A percentile compares a stretch with the other conserved stretches of the same genome.
Evolutionary conservation across 345 rosid species (phyloP).

Genomic region (Aquilaria yunnanensis): DNA sequence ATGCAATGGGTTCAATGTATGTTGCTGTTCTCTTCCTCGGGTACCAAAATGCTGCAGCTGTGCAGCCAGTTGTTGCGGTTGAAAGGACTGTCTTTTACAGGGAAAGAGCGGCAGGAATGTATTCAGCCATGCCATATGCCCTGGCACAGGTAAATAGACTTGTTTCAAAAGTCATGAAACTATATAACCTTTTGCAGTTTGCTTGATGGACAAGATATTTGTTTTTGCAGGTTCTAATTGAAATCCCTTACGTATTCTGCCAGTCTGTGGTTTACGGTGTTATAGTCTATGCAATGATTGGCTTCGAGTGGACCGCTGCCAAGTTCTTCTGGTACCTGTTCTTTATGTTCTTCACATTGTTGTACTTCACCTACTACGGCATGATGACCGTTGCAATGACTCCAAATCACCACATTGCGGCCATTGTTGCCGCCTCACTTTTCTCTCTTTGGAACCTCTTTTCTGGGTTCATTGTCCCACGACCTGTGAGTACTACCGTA

Average conservation of each 20-base stretch:
- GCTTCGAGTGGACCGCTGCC: slow-evolving; percentile 47
- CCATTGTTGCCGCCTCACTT: slow-evolving; percentile 45
- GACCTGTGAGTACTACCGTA: slow-evolving; percentile 32
- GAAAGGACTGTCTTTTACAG: slow-evolving; percentile 76
- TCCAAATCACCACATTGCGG: slow-evolving; percentile 53
- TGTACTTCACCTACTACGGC: slow-evolving; percentile 67
- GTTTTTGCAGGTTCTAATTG: slow-evolving; percentile 37
- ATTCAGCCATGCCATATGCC: slow-evolving; percentile 72
- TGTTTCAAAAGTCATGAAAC: neutral
- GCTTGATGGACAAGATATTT: neutral
- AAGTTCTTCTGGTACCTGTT: slow-evolving; percentile 65
- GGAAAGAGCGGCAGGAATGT: slow-evolving; percentile 85
- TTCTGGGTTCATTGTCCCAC: slow-evolving; percentile 59
- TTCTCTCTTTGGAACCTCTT: slow-evolving; percentile 53
- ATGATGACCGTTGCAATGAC: slow-evolving; percentile 70
- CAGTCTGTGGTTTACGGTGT: slow-evolving; percentile 45
- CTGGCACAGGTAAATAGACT: slow-evolving; percentile 34
- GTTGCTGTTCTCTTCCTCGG: slow-evolving; percentile 70
- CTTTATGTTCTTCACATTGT: slow-evolving; percentile 50
- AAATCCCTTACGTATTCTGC: slow-evolving; percentile 46
- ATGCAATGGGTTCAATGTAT: slow-evolving; percentile 79
- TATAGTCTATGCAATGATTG: slow-evolving; percentile 58
- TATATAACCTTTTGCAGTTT: no score
- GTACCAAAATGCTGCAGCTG: slow-evolving; percentile 41
- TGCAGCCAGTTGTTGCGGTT: slow-evolving; percentile 66